Percentiles rank a stretch among this genome's conserved stretches.
These are phyloP conservation scores for Arthrobotrys conoides DNA, from an alignment of 2,329 filamentous ascomycete genomes.

Conservation along the genomic window DNA sequence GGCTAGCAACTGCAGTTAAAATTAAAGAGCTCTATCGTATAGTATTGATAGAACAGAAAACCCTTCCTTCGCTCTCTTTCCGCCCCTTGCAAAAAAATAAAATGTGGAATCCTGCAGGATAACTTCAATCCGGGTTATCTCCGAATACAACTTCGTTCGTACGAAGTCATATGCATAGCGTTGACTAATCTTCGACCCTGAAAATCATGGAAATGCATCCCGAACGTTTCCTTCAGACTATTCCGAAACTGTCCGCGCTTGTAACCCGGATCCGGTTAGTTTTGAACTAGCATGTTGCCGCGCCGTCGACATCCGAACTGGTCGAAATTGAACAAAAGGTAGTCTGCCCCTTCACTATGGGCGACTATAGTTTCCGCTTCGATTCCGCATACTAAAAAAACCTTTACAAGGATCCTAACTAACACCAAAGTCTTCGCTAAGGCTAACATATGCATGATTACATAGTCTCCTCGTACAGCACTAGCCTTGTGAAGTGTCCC, in stretches of 20 bases:
- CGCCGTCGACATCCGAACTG: slow-evolving; percentile 1
- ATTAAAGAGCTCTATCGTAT: slow-evolving; percentile 4
- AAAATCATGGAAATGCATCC: slow-evolving; percentile 8
- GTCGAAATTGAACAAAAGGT: too few relatives aligned
- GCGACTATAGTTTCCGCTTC: slow-evolving; percentile 17
- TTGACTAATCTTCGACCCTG: slow-evolving; percentile 26
- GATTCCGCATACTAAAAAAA: slow-evolving; percentile 6
- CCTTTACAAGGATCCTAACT: too few relatives aligned
- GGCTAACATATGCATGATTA: slow-evolving; percentile 28
- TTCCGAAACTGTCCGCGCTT: slow-evolving; percentile 20
- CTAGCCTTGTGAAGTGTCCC: too few relatives aligned
- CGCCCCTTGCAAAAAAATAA: too few relatives aligned
- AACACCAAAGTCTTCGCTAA: too few relatives aligned
- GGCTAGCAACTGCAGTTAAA: too few relatives aligned
- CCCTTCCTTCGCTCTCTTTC: slow-evolving; percentile 4
- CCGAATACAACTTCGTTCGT: not conserved
- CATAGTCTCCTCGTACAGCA: slow-evolving; percentile 20
- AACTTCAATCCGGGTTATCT: not conserved
- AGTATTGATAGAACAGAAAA: slow-evolving; percentile 1
- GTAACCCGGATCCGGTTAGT: not conserved
- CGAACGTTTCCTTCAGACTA: slow-evolving; percentile 7
- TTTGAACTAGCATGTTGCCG: slow-evolving; percentile 8
- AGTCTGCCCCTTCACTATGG: slow-evolving; percentile 23
- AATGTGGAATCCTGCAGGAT: not conserved
- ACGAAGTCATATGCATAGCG: slow-evolving; percentile 2